These are phyloP conservation scores for Leccinellum luteum DNA, from an alignment of 768 basidiomycete species.

Conservation along the genomic window DNA sequence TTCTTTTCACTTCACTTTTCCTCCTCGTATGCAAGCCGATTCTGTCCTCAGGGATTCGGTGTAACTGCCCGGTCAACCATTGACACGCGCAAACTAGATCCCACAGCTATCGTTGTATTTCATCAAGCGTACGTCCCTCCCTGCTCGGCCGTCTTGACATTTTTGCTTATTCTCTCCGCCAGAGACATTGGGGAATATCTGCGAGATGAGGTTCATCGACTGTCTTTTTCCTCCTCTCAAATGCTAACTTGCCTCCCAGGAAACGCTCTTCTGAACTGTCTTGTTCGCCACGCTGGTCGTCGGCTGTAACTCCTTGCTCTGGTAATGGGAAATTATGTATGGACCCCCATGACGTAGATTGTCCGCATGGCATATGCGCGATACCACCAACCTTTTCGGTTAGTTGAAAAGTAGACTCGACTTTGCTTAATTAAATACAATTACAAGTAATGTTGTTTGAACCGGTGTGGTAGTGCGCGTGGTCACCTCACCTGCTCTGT, in stretches of 20 bases:
- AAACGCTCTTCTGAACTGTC: constrained; percentile 65
- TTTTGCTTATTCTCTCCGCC: constrained; percentile 9
- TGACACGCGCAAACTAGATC: constrained; percentile 95
- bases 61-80: constrained; percentile 94
- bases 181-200: constrained; percentile 99
- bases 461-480: neutral
- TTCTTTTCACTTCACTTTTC: constrained; percentile 13
- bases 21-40: constrained; percentile 6
- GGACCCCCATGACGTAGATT: constrained; percentile 11
- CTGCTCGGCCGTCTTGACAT: neutral
- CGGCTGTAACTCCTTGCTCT: constrained; percentile 11
- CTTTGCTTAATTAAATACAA: constrained; percentile 1
- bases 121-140: constrained; percentile 76
- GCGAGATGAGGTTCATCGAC: constrained; percentile 77
- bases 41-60: constrained; percentile 77
- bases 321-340: constrained; percentile 18
- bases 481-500: neutral
- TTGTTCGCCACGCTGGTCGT: constrained; percentile 1
- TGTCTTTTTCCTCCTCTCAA: neutral
- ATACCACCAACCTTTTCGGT: constrained; percentile 9
- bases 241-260: constrained; percentile 41
- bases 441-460: constrained; percentile 2
- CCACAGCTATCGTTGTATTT: constrained; percentile 95
- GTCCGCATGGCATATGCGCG: neutral
- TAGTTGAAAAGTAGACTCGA: constrained; percentile 32